Base-by-base conservation (phyloP, 2,329 filamentous ascomycete species). In the Didymosphaeria variabile region DNA sequence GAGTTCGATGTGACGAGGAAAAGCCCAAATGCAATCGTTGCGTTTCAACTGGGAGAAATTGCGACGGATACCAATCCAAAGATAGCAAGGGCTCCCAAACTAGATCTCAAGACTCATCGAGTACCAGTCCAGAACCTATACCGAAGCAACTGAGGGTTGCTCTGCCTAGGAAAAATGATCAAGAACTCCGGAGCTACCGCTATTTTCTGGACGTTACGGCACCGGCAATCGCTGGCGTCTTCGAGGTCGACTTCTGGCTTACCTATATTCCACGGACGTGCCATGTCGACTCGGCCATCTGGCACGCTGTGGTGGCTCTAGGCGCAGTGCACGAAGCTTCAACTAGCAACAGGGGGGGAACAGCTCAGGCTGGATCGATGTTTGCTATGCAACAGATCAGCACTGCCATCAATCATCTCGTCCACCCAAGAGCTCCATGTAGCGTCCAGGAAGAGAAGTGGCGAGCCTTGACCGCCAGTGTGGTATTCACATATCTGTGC, bases 271-370 rank as follows among this genome's bases (percentile, higher is more conserved):
- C 55, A 21, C 55, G 55, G 9, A 19, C 55, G 13, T 57, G 55
- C 23, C 46, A 57, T n/a, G 17, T 57, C 10, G 55, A 57, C 55
- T 51, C 55, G 45, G 45, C 55, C 3, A 57, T 57, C n/a, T 57
- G 55, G 55, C 55, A 57, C 38, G 55, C 55, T 13, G 55, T 57
- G 15, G 53, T 55, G n/a, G 45, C 40, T 46, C 29, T 55, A 15
- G 53, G 42, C n/a, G 53, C 53, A 13, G 53, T 55, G 31, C 53
- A 55, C 31, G 53, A 55, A 46, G 13, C 19, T 13, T 55, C 53
- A 4, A 56, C 21, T 17, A 29, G 34, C 31, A 56, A 50, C 10
- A 8, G 21, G 13, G 17, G 21, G 6, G 21, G 8, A 13, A 53
- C 50, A 9, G 15, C 50, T 3, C 13, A 31, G 2, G n/a, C 19